A percentile compares a stretch with the other conserved stretches of the same genome.
These are phyloP conservation scores for Komagataea norvegica DNA, from an alignment of 1,139 yeast genomes.

Conservation along the genomic window DNA sequence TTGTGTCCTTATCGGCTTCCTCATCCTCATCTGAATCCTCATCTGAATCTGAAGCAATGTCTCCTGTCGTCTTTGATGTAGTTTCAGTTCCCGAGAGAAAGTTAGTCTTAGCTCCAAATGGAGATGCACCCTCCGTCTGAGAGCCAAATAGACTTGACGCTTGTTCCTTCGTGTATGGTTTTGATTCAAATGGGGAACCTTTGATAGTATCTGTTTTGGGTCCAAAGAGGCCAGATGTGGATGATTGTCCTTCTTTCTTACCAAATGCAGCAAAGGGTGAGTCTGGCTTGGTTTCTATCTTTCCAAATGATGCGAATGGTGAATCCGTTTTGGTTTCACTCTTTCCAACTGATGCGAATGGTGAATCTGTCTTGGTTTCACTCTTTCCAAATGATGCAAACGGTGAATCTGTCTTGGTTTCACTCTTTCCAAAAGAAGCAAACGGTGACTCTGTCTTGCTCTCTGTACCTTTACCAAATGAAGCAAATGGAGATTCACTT, in stretches of 20 bases:
- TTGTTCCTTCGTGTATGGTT: neutral
- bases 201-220: no score
- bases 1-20: neutral
- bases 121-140: neutral
- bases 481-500: constrained; percentile 13
- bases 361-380: constrained; percentile 3
- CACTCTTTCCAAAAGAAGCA: constrained; percentile 7
- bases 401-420: constrained; percentile 9
- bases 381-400: constrained; percentile 5
- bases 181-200: no score
- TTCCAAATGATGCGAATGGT: constrained; percentile 19
- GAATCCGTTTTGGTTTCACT: constrained; percentile 4
- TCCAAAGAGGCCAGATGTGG: neutral
- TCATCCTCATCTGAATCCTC: constrained; percentile 11
- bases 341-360: constrained; percentile 3
- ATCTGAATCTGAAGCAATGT: neutral
- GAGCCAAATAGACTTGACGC: neutral
- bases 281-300: constrained; percentile 1
- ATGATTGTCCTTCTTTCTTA: neutral
- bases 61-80: no score
- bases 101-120: no score
- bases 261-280: constrained; percentile 14
- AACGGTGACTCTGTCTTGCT: constrained; percentile 12
- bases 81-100: no score
- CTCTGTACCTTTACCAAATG: constrained; percentile 4